Conservation (phyloP, 2,329 filamentous ascomycete species). For the Diaporthe ilicicola region DNA sequence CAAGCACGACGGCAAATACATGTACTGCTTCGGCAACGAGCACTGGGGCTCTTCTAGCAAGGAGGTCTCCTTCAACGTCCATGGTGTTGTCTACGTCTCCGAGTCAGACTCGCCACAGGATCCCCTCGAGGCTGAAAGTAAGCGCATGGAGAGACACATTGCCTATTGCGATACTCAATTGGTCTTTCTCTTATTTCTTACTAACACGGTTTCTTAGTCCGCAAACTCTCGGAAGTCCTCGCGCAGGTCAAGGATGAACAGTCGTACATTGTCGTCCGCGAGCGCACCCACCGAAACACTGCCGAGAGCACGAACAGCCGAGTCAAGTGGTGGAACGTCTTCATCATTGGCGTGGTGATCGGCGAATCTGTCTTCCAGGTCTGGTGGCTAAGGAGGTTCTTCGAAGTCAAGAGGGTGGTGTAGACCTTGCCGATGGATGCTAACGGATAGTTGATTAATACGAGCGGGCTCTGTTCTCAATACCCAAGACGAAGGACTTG, state of each 20-base stretch:
- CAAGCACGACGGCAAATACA: constrained; percentile 83
- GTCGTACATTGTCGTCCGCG: constrained; percentile 92
- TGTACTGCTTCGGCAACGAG: constrained; percentile 99
- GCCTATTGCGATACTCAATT: not conserved
- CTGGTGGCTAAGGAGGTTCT: constrained; percentile 99
- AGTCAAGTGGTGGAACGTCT: constrained; percentile 99
- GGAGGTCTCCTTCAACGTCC: constrained; percentile 99
- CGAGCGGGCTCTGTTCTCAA: constrained; percentile 26
- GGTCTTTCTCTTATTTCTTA: constrained; percentile 14
- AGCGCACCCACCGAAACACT: constrained; percentile 96
- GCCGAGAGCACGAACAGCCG: constrained; percentile 97
- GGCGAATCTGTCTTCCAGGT: constrained; percentile 98
- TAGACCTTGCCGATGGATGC: constrained; percentile 39
- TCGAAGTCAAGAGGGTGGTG: constrained; percentile 81
- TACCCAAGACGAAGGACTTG: constrained; percentile 10
- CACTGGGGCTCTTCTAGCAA: constrained; percentile 96
- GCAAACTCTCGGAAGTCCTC: constrained; percentile 83
- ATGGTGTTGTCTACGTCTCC: constrained; percentile 96
- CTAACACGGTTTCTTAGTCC: constrained; percentile 63
- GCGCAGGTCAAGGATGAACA: constrained; percentile 97
- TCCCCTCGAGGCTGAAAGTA: constrained; percentile 90
- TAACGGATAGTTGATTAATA: constrained; percentile 1
- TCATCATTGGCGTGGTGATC: constrained; percentile 88
- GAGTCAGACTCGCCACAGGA: constrained; percentile 86
- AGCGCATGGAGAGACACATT: not conserved